These are phyloP conservation scores for Carallia brachiata DNA, from an alignment of 345 rosid species.

Conservation along the genomic window DNA sequence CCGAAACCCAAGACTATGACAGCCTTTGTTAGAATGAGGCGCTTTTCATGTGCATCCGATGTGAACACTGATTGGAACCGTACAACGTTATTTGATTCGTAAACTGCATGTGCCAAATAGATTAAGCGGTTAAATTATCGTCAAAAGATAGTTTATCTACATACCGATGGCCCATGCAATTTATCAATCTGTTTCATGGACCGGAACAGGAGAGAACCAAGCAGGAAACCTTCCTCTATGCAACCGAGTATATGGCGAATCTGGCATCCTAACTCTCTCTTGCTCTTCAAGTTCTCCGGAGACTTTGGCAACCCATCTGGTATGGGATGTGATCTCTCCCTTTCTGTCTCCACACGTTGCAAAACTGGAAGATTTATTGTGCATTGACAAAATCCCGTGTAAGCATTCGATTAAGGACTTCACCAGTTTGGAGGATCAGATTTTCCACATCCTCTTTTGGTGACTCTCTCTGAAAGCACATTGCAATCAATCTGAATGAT, in stretches of 20 bases:
- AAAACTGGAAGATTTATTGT: conserved; percentile 17
- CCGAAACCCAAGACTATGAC: too few relatives aligned
- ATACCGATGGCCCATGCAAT: background rate
- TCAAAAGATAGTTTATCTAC: too few relatives aligned
- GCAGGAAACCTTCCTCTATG: conserved; percentile 72
- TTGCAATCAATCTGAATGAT: too few relatives aligned
- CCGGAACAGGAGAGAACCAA: conserved; percentile 73
- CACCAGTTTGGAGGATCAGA: too few relatives aligned
- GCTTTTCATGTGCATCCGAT: too few relatives aligned
- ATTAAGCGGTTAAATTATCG: too few relatives aligned
- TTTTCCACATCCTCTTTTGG: too few relatives aligned
- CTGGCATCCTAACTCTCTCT: conserved; percentile 72
- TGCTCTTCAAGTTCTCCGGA: conserved; percentile 70
- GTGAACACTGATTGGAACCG: too few relatives aligned
- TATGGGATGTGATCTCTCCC: conserved; percentile 37
- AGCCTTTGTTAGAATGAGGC: too few relatives aligned
- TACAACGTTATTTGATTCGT: too few relatives aligned
- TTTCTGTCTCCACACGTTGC: conserved; percentile 22
- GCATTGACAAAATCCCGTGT: conserved; percentile 54
- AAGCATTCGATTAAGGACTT: conserved; percentile 65
- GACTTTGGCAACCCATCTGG: conserved; percentile 84
- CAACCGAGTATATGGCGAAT: conserved; percentile 61
- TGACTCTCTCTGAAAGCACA: too few relatives aligned
- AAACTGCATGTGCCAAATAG: too few relatives aligned
- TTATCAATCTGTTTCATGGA: conserved; percentile 65